Conservation (phyloP, 202 grass and related monocot species). For the Panicum hallii region DNA sequence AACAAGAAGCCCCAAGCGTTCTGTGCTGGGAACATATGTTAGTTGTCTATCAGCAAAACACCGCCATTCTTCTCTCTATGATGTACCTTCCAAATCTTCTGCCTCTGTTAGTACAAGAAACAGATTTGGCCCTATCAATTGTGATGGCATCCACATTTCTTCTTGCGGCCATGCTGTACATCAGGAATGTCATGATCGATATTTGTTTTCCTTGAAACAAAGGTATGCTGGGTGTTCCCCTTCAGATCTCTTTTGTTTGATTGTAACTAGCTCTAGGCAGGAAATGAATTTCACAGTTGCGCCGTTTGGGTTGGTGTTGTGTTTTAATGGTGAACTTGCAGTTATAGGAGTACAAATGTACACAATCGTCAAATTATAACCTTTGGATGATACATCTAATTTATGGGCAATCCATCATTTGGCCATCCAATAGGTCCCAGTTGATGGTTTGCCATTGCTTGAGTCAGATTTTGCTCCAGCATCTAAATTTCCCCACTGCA, state of each 20-base stretch:
- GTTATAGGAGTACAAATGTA: neutral
- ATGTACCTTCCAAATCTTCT: constrained; percentile 55
- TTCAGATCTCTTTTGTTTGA: constrained; percentile 20
- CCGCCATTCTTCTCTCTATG: constrained; percentile 49
- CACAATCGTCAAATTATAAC: neutral
- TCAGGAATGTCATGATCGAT: constrained; percentile 95
- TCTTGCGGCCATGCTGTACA: constrained; percentile 98
- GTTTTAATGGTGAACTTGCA: neutral
- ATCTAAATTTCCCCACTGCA: neutral
- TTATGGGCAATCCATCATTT: neutral
- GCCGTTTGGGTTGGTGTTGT: constrained; percentile 9
- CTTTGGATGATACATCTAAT: constrained; percentile 27
- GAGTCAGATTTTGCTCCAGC: neutral
- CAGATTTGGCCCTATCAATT: constrained; percentile 78
- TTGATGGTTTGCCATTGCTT: neutral
- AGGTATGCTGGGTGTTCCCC: constrained; percentile 54
- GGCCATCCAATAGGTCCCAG: too few relatives aligned
- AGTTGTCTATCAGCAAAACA: constrained; percentile 72
- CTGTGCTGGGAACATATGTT: constrained; percentile 80
- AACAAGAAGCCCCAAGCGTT: constrained; percentile 63
- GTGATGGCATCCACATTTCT: constrained; percentile 95
- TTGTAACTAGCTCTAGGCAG: constrained; percentile 19
- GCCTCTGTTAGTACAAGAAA: constrained; percentile 46
- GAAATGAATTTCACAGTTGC: constrained; percentile 6
- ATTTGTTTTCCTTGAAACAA: constrained; percentile 97